Percentiles rank a stretch among this genome's conserved stretches.
Evolutionary conservation across 306 rosid genomes (phyloP).

Genomic region (Potentilla sterilis): DNA sequence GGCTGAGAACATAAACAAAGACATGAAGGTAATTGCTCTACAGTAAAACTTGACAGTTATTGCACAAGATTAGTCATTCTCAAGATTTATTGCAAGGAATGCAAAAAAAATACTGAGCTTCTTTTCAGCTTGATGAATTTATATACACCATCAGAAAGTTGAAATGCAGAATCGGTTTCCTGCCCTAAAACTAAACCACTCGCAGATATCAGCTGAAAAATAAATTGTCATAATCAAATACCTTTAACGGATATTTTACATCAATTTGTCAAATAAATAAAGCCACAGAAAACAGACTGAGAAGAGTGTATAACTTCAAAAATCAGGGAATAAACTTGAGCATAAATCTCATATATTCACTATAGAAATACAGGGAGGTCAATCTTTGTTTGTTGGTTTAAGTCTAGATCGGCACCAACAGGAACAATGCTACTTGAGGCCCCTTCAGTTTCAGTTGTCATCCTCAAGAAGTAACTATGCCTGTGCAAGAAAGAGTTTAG

Average conservation of each 20-base stretch:
- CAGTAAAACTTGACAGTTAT: not conserved
- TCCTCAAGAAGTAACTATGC: conserved; percentile 93
- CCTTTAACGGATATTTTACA: not conserved
- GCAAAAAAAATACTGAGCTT: not conserved
- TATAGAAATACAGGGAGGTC: conserved; percentile 81
- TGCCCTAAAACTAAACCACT: not conserved
- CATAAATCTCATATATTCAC: conserved; percentile 20
- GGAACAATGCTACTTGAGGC: conserved; percentile 50
- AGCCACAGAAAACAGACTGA: not conserved
- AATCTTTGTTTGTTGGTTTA: conserved; percentile 27
- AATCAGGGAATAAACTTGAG: not conserved
- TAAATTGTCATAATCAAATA: not conserved
- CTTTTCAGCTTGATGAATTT: not conserved
- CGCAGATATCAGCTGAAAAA: not conserved
- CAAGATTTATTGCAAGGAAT: not conserved
- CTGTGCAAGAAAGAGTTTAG: conserved; percentile 47
- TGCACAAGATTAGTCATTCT: not conserved
- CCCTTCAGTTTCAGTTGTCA: conserved; percentile 56
- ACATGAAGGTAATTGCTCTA: not conserved
- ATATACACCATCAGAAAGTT: not conserved
- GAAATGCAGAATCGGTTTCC: conserved; percentile 2
- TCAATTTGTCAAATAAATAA: not conserved
- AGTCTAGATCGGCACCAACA: conserved; percentile 29
- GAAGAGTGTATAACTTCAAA: not conserved
- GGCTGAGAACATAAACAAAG: conserved; percentile 6